A percentile compares a stretch with the other conserved stretches of the same genome.
phyloP scores from a whole-genome alignment of 495 filamentous ascomycete genomes.

The Podospora didyma region DNA sequence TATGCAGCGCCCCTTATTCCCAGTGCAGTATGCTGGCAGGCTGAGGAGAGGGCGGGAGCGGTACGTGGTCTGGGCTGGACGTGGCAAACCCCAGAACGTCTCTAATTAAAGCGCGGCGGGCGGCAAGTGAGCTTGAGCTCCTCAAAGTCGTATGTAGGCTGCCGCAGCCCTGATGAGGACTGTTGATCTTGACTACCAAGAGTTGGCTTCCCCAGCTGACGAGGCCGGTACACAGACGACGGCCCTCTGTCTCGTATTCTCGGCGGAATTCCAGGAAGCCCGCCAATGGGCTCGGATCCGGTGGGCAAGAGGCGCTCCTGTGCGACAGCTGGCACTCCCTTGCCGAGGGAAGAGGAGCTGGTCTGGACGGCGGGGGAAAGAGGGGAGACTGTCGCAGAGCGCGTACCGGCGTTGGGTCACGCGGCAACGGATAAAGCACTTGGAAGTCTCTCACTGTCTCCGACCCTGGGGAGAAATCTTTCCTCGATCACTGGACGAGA shows the following conservation, averaged over 20 bases:
- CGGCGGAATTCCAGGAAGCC: conserved; percentile 10
- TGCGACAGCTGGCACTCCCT: conserved; percentile 40
- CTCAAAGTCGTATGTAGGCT: conserved; percentile 22
- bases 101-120: conserved; percentile 23
- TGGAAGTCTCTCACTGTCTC: conserved; percentile 4
- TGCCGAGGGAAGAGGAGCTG: conserved; percentile 33
- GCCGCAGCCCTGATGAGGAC: conserved; percentile 22
- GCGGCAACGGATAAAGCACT: conserved; percentile 46
- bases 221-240: conserved; percentile 32
- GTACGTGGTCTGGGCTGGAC: conserved; percentile 11
- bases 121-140: conserved; percentile 14
- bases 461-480: background rate
- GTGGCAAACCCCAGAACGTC: conserved; percentile 18
- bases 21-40: conserved; percentile 12
- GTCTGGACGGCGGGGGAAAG: conserved; percentile 27
- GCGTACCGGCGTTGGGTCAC: conserved; percentile 27
- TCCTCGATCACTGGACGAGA: background rate
- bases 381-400: conserved; percentile 26
- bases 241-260: conserved; percentile 32
- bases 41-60: conserved; percentile 13
- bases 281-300: conserved; percentile 44
- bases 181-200: conserved; percentile 20
- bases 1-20: conserved; percentile 17
- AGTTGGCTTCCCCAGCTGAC: conserved; percentile 24
- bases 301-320: conserved; percentile 40